Evolutionary conservation across 495 filamentous ascomycete species (phyloP).

Genomic region (Podospora fimiseda): DNA sequence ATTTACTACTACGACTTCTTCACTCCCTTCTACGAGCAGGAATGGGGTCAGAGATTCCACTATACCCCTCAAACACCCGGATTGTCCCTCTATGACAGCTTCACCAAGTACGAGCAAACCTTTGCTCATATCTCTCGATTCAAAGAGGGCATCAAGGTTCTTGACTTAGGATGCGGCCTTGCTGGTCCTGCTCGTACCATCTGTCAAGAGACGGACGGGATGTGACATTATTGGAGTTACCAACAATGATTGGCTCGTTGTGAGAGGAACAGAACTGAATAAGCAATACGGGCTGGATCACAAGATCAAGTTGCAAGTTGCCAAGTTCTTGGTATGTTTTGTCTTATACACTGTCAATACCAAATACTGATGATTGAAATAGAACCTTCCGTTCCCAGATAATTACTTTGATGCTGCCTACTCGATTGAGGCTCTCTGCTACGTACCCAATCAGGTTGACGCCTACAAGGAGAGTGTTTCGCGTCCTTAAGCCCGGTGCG

Average conservation of each 20-base stretch:
- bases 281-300: slow-evolving; percentile 9
- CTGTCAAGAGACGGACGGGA: not conserved
- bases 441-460: slow-evolving; percentile 6
- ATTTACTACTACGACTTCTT: slow-evolving; percentile 15
- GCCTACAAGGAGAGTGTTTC: slow-evolving; percentile 15
- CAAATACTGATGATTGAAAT: not conserved
- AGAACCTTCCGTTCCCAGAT: slow-evolving; percentile 19
- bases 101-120: slow-evolving; percentile 12
- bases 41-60: slow-evolving; percentile 19
- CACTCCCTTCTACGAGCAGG: slow-evolving; percentile 7
- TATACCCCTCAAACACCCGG: slow-evolving; percentile 15
- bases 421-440: slow-evolving; percentile 16
- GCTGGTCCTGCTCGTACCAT: slow-evolving; percentile 15
- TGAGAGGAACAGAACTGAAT: slow-evolving; percentile 11
- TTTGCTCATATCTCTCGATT: slow-evolving; percentile 14
- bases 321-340: slow-evolving; percentile 10
- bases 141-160: slow-evolving; percentile 11
- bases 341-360: not conserved
- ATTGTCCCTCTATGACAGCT: slow-evolving; percentile 14
- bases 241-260: slow-evolving; percentile 17
- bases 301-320: slow-evolving; percentile 3
- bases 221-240: slow-evolving; percentile 15
- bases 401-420: slow-evolving; percentile 18
- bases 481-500: slow-evolving; percentile 18
- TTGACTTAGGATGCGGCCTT: slow-evolving; percentile 17